A percentile compares a stretch with the other conserved stretches of the same genome.
Evolutionary conservation across 1,284 basidiomycete genomes (phyloP).

Genomic region (Apiotrichum montevideense): DNA sequence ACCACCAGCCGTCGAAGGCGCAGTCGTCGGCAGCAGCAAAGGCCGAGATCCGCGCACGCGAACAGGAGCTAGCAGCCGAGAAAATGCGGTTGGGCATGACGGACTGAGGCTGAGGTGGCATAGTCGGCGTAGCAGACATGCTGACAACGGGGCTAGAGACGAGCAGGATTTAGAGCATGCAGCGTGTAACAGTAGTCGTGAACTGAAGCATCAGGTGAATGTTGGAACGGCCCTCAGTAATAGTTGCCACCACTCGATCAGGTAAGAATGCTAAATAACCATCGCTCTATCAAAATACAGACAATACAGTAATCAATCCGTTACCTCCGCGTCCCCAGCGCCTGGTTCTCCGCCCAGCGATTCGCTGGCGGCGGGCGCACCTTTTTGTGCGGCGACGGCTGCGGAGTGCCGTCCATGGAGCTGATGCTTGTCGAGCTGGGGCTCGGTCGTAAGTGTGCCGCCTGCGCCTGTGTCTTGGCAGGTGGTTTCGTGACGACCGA

Average conservation of each 20-base stretch:
- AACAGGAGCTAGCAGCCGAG: slow-evolving; percentile 79
- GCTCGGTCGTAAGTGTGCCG: background rate
- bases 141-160: background rate
- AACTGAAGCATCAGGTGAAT: no score
- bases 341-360: slow-evolving; percentile 1
- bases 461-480: background rate
- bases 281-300: background rate
- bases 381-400: background rate
- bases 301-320: background rate
- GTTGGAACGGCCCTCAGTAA: background rate
- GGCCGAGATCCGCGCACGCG: slow-evolving; percentile 82
- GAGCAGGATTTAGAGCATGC: background rate
- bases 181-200: slow-evolving; percentile 1
- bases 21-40: slow-evolving; percentile 80
- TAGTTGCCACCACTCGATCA: no score
- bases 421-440: background rate
- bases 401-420: background rate
- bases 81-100: slow-evolving; percentile 61
- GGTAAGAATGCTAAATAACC: background rate
- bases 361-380: background rate
- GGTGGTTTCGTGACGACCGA: background rate
- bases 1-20: slow-evolving; percentile 94
- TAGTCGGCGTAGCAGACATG: no score
- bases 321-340: background rate
- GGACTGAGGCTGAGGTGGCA: slow-evolving; percentile 9